phyloP scores from a whole-genome alignment of 1,284 basidiomycete species.

The Pseudozyma tsukubaensis region DNA sequence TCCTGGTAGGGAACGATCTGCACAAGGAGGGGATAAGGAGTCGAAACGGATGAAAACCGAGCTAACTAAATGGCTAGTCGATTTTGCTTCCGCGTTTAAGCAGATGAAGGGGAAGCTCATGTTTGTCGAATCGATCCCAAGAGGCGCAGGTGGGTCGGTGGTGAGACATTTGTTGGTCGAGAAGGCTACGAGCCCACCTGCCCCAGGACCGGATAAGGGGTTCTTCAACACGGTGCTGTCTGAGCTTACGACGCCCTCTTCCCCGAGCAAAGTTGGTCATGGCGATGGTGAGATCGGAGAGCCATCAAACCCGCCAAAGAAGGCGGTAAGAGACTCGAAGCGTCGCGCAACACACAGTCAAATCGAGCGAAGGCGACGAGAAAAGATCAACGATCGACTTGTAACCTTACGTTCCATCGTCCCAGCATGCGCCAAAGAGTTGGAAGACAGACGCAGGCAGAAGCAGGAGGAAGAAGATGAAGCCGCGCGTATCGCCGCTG shows the following conservation, averaged over 20 bases:
- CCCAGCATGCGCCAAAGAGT: slow-evolving; percentile 62
- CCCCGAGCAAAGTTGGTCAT: slow-evolving; percentile 8
- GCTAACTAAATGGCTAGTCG: slow-evolving; percentile 38
- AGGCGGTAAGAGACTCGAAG: slow-evolving; percentile 51
- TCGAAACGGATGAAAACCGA: slow-evolving; percentile 43
- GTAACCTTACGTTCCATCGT: slow-evolving; percentile 61
- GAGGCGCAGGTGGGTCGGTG: slow-evolving; percentile 11
- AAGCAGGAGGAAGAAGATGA: slow-evolving; percentile 55
- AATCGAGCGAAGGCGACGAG: slow-evolving; percentile 65
- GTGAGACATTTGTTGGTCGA: slow-evolving; percentile 29
- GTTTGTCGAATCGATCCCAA: slow-evolving; percentile 42
- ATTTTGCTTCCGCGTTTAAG: slow-evolving; percentile 35
- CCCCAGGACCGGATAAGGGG: slow-evolving; percentile 28
- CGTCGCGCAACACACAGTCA: slow-evolving; percentile 63
- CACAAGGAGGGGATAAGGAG: slow-evolving; percentile 45
- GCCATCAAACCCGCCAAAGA: slow-evolving; percentile 27
- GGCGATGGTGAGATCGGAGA: neutral
- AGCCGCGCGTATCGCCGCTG: slow-evolving; percentile 43
- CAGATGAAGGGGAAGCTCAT: slow-evolving; percentile 40
- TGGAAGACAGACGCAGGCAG: slow-evolving; percentile 51
- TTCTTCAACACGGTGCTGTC: slow-evolving; percentile 53
- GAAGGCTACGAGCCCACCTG: slow-evolving; percentile 28
- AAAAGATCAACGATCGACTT: slow-evolving; percentile 68
- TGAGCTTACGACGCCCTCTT: slow-evolving; percentile 17
- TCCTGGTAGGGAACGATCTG: slow-evolving; percentile 29